Evolutionary conservation across 2,329 filamentous ascomycete genomes (phyloP), one percentile per base, ranked within the genome.

Genomic region (Fusarium pseudoanthophilum): DNA sequence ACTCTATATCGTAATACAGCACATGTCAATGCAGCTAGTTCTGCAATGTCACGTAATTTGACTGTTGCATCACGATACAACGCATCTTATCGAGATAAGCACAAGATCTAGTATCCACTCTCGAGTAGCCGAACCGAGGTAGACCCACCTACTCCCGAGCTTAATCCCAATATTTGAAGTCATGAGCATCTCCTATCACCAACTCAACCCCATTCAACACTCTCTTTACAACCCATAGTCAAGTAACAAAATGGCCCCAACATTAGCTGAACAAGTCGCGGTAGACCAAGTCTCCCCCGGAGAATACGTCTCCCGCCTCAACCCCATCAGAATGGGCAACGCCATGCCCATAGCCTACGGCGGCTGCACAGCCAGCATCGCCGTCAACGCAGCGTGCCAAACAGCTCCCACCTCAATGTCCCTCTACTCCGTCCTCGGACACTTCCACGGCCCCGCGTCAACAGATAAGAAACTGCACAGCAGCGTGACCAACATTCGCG

Each of bases 381-480:
- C 84, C 2, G 79, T 82, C 15, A 82, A 83, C 69, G 82, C 84
- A 1, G 86, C 86, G 1, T 82, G 72, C 49, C 75, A 79, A 5
- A 83, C 83, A 2, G 82, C 85, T 1, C 78, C 82, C 0, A 16
- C 74, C 0, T 74, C 71, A 4, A 83, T 85, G 74, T 78, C 82
- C 6, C 78, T 87, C 8, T 87, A 87, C 73, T 86, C 85, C 1
- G 73, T 85, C 0, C 71, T 84, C 1, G 86, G 86, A 1, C 81
- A 85, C 63, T 88, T 83, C 55, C 82, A 85, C 2, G 84, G 86
- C 5, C 85, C 86, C 4, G 82, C 85, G 6, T 77, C 80, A 24
- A 84, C 79, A 1, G 82, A 84, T 32, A 78, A 80, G 26, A 81
- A 81, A 21, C 68, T 87, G 2, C 73, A 74, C 40, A 82, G 81